These are phyloP conservation scores for Ceratocystis lukuohia DNA, from an alignment of 2,329 filamentous ascomycete genomes.

Conservation along the genomic window DNA sequence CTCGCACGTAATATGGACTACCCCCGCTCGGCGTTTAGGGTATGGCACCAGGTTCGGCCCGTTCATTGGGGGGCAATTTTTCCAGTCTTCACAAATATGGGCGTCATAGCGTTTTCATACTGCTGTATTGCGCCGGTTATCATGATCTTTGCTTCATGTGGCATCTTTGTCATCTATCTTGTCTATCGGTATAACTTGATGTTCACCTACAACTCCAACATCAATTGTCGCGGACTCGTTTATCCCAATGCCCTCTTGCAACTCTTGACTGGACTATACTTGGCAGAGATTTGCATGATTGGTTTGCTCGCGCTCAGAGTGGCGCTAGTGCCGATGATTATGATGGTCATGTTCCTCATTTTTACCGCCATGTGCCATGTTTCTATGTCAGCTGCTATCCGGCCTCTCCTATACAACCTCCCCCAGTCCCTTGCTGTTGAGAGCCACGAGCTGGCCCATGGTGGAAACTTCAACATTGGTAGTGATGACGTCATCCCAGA, in stretches of 20 bases:
- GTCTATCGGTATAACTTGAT: conserved; percentile 85
- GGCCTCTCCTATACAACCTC: conserved; percentile 64
- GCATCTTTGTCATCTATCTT: conserved; percentile 68
- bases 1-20: conserved; percentile 63
- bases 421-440: conserved; percentile 55
- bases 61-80: conserved; percentile 76
- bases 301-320: conserved; percentile 64
- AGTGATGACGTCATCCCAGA: conserved; percentile 17
- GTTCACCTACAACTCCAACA: conserved; percentile 66
- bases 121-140: conserved; percentile 77
- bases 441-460: conserved; percentile 16
- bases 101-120: conserved; percentile 72
- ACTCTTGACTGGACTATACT: conserved; percentile 69
- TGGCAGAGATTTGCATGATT: conserved; percentile 69
- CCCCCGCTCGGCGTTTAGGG: conserved; percentile 64
- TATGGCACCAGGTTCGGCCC: conserved; percentile 60
- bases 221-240: conserved; percentile 78
- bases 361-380: conserved; percentile 67
- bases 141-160: conserved; percentile 65
- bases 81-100: conserved; percentile 68
- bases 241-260: conserved; percentile 84
- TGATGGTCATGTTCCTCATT: conserved; percentile 64
- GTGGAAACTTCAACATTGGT: conserved; percentile 18
- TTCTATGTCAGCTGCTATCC: conserved; percentile 56
- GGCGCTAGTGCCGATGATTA: conserved; percentile 53